These are phyloP conservation scores for Yamadazyma kitorensis DNA, from an alignment of 805 yeast genomes.

Conservation along the genomic window DNA sequence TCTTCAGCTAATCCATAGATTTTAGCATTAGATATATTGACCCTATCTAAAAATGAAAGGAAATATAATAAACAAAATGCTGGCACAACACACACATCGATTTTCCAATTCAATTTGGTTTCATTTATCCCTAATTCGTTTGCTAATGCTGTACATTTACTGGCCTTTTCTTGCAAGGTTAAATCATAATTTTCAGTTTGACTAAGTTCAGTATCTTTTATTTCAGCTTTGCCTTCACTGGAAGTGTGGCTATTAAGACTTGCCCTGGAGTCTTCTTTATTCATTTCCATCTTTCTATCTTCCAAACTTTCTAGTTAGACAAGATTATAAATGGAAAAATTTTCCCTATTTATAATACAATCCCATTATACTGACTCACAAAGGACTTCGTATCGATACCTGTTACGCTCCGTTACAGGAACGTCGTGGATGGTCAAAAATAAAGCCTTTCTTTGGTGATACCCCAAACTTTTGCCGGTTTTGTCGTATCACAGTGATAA, in stretches of 20 bases:
- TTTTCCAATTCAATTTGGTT: conserved; percentile 54
- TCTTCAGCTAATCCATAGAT: conserved; percentile 64
- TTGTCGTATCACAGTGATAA: too few species aligned
- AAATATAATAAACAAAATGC: conserved; percentile 74
- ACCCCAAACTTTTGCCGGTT: too few species aligned
- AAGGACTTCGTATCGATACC: too few species aligned
- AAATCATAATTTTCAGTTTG: conserved; percentile 1
- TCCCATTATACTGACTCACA: too few species aligned
- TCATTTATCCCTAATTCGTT: conserved; percentile 47
- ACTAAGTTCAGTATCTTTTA: background rate
- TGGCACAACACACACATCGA: conserved; percentile 69
- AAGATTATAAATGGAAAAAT: too few species aligned
- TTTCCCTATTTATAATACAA: too few species aligned
- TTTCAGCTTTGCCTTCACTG: background rate
- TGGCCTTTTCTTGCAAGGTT: conserved; percentile 4
- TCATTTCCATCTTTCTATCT: background rate
- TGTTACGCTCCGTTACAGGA: too few species aligned
- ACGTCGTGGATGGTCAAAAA: too few species aligned
- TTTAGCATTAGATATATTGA: conserved; percentile 78
- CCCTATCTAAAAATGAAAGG: conserved; percentile 76
- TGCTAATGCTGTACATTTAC: conserved; percentile 9
- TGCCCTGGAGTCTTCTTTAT: conserved; percentile 4
- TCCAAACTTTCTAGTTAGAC: too few species aligned
- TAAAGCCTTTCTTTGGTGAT: too few species aligned
- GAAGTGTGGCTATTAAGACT: conserved; percentile 6